Percentiles rank a stretch among this genome's conserved stretches.
These are phyloP conservation scores for Coemansia sp. DNA, from an alignment of 192 early-diverging fungal species.

Conservation along the genomic window DNA sequence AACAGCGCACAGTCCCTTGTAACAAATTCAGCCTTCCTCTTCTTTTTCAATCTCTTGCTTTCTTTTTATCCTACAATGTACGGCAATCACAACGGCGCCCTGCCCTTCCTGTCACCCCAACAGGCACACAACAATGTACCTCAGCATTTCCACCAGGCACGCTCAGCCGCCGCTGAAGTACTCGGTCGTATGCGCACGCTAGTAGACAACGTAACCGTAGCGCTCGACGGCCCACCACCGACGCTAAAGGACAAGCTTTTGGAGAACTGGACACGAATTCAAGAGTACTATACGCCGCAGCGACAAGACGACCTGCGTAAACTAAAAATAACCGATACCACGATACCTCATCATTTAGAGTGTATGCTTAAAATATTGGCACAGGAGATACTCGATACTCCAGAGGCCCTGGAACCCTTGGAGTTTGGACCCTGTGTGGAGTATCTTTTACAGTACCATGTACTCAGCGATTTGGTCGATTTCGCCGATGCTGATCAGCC, in stretches of 20 bases:
- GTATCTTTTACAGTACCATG: slow-evolving; percentile 51
- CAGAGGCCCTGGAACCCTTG: slow-evolving; percentile 23
- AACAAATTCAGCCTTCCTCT: background rate
- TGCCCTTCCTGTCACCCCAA: background rate
- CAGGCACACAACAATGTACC: too few relatives aligned
- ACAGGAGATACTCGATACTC: slow-evolving; percentile 23
- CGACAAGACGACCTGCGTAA: slow-evolving; percentile 26
- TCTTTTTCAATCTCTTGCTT: background rate
- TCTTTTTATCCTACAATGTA: background rate
- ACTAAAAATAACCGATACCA: slow-evolving; percentile 28
- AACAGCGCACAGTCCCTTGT: background rate
- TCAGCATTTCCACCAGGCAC: slow-evolving; percentile 2
- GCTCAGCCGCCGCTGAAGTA: slow-evolving; percentile 11
- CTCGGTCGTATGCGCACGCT: slow-evolving; percentile 29
- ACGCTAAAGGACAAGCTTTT: slow-evolving; percentile 39
- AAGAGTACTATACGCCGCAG: slow-evolving; percentile 38
- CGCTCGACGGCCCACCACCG: slow-evolving; percentile 33
- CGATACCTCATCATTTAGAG: slow-evolving; percentile 51
- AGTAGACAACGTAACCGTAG: slow-evolving; percentile 39
- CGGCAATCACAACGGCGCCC: background rate
- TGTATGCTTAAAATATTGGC: slow-evolving; percentile 30
- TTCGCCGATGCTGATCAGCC: slow-evolving; percentile 47
- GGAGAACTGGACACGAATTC: slow-evolving; percentile 50
- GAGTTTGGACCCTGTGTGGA: slow-evolving; percentile 52
- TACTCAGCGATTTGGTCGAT: slow-evolving; percentile 47